A percentile compares a stretch with the other conserved stretches of the same genome.
phyloP scores from a whole-genome alignment of 2,329 filamentous ascomycete genomes.

The Epichloe scottii region DNA sequence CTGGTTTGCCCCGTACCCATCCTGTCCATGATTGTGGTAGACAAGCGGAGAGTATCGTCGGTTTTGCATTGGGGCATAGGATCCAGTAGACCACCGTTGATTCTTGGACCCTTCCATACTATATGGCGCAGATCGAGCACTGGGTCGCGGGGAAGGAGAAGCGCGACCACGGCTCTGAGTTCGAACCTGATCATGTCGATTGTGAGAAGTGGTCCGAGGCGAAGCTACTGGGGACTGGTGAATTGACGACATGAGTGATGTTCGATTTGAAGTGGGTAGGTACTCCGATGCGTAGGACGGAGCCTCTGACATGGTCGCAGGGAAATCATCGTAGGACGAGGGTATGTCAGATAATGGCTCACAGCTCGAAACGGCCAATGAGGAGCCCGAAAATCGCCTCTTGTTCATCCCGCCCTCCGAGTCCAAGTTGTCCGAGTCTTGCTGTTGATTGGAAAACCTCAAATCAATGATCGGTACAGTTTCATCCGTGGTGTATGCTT shows the following conservation, averaged over 20 bases:
- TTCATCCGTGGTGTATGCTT: constrained; percentile 51
- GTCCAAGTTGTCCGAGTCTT: constrained; percentile 36
- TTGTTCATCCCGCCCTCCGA: constrained; percentile 41
- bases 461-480: constrained; percentile 50
- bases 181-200: constrained; percentile 47
- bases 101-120: constrained; percentile 52
- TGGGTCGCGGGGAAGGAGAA: constrained; percentile 58
- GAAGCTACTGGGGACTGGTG: constrained; percentile 63
- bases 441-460: constrained; percentile 33
- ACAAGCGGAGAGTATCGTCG: constrained; percentile 48
- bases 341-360: constrained; percentile 54
- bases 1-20: constrained; percentile 44
- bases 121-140: constrained; percentile 58
- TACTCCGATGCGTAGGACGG: constrained; percentile 56
- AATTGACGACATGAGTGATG: constrained; percentile 57
- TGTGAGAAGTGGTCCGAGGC: constrained; percentile 50
- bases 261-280: constrained; percentile 53
- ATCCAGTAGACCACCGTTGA: constrained; percentile 71
- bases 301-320: constrained; percentile 52
- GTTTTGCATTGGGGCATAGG: constrained; percentile 46
- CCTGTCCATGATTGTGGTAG: constrained; percentile 44
- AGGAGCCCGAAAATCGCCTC: constrained; percentile 58
- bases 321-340: constrained; percentile 60
- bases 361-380: constrained; percentile 59
- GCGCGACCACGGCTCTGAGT: constrained; percentile 56